A percentile compares a stretch with the other conserved stretches of the same genome.
phyloP scores from a whole-genome alignment of 805 yeast species.

The Barnettozyma vustinii region DNA sequence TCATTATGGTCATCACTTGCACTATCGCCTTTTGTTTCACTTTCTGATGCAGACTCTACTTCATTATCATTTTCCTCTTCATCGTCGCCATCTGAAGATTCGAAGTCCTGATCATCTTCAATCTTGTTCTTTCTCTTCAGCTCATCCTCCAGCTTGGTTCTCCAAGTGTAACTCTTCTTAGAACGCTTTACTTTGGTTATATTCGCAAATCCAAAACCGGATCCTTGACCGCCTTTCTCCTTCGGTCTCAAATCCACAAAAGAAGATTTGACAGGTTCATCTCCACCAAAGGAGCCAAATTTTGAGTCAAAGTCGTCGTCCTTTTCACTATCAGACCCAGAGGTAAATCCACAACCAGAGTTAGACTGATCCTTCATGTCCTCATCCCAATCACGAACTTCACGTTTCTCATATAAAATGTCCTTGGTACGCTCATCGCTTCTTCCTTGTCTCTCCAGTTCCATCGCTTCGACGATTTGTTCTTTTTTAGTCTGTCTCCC shows the following conservation, averaged over 20 bases:
- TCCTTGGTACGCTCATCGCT: slow-evolving; percentile 56
- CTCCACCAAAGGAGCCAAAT: slow-evolving; percentile 19
- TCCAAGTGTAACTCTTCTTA: slow-evolving; percentile 72
- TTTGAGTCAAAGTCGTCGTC: slow-evolving; percentile 16
- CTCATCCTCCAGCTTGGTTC: slow-evolving; percentile 43
- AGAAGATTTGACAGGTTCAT: slow-evolving; percentile 26
- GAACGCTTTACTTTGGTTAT: slow-evolving; percentile 42
- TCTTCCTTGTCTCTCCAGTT: slow-evolving; percentile 66
- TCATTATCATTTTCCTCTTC: slow-evolving; percentile 11
- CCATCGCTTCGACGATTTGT: slow-evolving; percentile 68
- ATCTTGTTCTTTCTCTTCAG: slow-evolving; percentile 37
- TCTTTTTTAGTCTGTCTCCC: slow-evolving; percentile 66
- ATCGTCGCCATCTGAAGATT: slow-evolving; percentile 30
- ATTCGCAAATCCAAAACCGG: slow-evolving; percentile 65
- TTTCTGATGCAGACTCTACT: slow-evolving; percentile 2
- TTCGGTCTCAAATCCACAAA: slow-evolving; percentile 72
- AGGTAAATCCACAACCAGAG: slow-evolving; percentile 3
- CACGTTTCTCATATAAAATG: slow-evolving; percentile 65
- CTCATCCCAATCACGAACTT: slow-evolving; percentile 56
- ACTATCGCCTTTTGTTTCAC: slow-evolving; percentile 14
- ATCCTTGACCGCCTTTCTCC: slow-evolving; percentile 53
- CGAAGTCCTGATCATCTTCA: slow-evolving; percentile 63
- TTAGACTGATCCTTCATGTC: slow-evolving; percentile 26
- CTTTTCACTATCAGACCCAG: slow-evolving; percentile 17
- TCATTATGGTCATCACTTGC: slow-evolving; percentile 25